Evolutionary conservation across 2,329 filamentous ascomycete genomes (phyloP).

Genomic region (Dactylellina parvicollis): DNA sequence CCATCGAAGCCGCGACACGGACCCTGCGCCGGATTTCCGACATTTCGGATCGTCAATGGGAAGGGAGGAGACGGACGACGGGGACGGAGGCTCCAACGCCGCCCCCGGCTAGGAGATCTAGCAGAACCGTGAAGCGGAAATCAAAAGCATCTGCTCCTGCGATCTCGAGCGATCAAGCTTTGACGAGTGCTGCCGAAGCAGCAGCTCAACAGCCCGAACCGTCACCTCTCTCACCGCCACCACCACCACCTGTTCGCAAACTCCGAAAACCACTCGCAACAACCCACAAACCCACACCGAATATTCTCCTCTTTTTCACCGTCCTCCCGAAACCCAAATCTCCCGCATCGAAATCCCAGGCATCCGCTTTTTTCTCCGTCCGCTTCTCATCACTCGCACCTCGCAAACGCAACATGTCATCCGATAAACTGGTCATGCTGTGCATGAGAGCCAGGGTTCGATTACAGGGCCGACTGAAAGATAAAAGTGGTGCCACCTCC

Average conservation of each 20-base stretch:
- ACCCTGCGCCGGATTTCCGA: slow-evolving; percentile 23
- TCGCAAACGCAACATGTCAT: slow-evolving; percentile 8
- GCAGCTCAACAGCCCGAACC: not conserved
- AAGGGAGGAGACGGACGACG: no score
- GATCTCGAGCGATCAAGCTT: no score
- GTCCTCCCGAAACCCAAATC: slow-evolving; percentile 23
- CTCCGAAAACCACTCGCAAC: slow-evolving; percentile 18
- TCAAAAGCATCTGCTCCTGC: not conserved
- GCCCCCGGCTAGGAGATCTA: not conserved
- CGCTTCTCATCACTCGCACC: slow-evolving; percentile 8
- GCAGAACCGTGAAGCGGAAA: not conserved
- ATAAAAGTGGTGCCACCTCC: not conserved
- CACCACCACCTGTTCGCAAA: not conserved
- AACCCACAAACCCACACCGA: not conserved
- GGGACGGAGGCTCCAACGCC: not conserved
- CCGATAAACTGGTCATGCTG: slow-evolving; percentile 47
- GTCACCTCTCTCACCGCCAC: not conserved
- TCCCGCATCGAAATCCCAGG: not conserved
- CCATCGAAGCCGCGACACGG: slow-evolving; percentile 27
- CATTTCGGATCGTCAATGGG: slow-evolving; percentile 44
- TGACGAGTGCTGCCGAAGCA: no score
- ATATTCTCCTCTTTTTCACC: slow-evolving; percentile 41
- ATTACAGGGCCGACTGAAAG: not conserved
- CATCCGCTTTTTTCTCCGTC: slow-evolving; percentile 2
- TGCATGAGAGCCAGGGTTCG: slow-evolving; percentile 35